Base-by-base conservation (phyloP, 2,329 filamentous ascomycete species). In the Ceratocystis papillata region DNA sequence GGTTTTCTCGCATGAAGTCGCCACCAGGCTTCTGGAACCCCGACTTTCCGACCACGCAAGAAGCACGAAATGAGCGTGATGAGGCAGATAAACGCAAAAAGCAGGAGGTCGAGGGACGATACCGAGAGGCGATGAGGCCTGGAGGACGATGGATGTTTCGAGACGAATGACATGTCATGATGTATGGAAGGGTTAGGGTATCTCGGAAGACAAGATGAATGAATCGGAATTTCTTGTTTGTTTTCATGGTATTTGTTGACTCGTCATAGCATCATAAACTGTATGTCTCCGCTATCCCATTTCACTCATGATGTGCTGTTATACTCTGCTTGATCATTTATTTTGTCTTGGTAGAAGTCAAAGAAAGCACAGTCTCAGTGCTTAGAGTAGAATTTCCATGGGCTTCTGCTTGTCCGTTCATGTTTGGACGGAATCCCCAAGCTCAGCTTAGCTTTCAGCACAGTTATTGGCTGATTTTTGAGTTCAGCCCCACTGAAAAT, bases 11-110 rank as follows among this genome's bases (percentile, higher is more conserved):
- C 63, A 81, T 83, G 69, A 79, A 78, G 57, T 90, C 88, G 8
- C 92, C 94, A 12, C 90, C 90, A 1, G 92, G 91, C 0, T 97
- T 90, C 73, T 99, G 94, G 94, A 81, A 89, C 65, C 82, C 87
- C 1, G 93, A 96, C 70, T 96, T 99, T 73, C 92, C 93, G 1
- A 85, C 79, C 30, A 96, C 94, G 1, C 94, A 97, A 73, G 89
- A 96, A 75, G 76, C 86, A 33, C 78, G 83, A 70, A 77, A 79
- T 64, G 84, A 93, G 71, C 82, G 82, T 67, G 80, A 81, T 68
- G 84, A 86, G 72, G 88, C 87, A 0, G 79, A 79, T n/a, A 80
- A 79, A 70, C 77, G 83, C 68, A 86, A 88, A 72, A 81, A 80
- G 69, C 78, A 83, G 62, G 81, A 83, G 66, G 80, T 96, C 1